Percentiles rank a stretch among this genome's conserved stretches.
Evolutionary conservation across 1,284 basidiomycete genomes (phyloP).

Genomic region (Moesziomyces globuligerus): DNA sequence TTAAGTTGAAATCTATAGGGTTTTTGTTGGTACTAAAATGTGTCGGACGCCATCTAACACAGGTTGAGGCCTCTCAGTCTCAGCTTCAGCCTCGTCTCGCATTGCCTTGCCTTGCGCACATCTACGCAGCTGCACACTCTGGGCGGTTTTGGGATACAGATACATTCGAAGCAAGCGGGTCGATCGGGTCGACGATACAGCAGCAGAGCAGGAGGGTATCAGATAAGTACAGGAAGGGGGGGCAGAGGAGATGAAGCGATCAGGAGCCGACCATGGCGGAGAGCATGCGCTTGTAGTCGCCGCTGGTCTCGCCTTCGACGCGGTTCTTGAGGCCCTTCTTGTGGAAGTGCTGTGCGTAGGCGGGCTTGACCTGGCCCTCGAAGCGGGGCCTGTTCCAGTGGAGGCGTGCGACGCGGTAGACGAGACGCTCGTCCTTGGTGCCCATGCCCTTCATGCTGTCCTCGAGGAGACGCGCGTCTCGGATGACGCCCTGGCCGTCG

Average conservation of each 20-base stretch:
- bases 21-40: no score
- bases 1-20: no score
- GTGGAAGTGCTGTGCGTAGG: slow-evolving; percentile 59
- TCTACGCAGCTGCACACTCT: no score
- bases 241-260: not conserved
- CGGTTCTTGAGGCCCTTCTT: slow-evolving; percentile 58
- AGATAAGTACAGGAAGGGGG: slow-evolving; percentile 1
- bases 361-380: slow-evolving; percentile 59
- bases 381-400: slow-evolving; percentile 64
- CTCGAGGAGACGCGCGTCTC: slow-evolving; percentile 63
- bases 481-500: slow-evolving; percentile 57
- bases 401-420: slow-evolving; percentile 56
- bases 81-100: no score
- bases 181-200: no score
- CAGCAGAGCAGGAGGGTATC: slow-evolving; percentile 27
- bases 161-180: no score
- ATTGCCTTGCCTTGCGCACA: no score
- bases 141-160: no score
- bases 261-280: slow-evolving; percentile 50
- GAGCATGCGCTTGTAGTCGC: slow-evolving; percentile 60
- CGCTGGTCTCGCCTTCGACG: slow-evolving; percentile 59
- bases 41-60: no score
- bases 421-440: slow-evolving; percentile 58
- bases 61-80: no score
- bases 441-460: slow-evolving; percentile 65